Conservation (phyloP, 352 stramenopile species). For the Phytophthora idaei region DNA sequence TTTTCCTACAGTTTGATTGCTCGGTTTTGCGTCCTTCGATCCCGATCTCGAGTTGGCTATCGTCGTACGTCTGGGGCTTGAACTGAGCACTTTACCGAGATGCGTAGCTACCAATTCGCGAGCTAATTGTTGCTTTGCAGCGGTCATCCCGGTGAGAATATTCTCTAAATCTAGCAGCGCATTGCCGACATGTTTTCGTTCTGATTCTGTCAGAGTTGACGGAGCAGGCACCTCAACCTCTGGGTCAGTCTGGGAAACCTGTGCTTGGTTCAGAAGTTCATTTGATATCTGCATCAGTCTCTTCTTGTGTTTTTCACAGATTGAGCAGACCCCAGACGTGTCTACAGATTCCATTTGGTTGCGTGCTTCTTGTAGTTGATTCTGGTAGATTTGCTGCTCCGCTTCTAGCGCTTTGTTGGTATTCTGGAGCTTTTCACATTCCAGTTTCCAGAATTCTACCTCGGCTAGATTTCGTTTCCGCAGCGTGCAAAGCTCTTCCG, state of each 20-base stretch:
- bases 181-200: slow-evolving; percentile 42
- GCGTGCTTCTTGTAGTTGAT: slow-evolving; percentile 37
- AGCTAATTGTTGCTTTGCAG: slow-evolving; percentile 40
- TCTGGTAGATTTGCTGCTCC: slow-evolving; percentile 40
- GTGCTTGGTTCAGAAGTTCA: slow-evolving; percentile 32
- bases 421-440: slow-evolving; percentile 72
- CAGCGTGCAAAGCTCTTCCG: slow-evolving; percentile 69
- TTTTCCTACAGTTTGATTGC: slow-evolving; percentile 5
- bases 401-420: slow-evolving; percentile 43
- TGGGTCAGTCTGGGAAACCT: not conserved
- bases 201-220: slow-evolving; percentile 37
- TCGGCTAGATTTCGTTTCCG: slow-evolving; percentile 63
- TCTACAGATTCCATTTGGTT: slow-evolving; percentile 8
- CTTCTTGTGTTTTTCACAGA: slow-evolving; percentile 66
- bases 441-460: slow-evolving; percentile 70
- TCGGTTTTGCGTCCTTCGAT: not conserved
- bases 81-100: slow-evolving; percentile 10
- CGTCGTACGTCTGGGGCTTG: slow-evolving; percentile 2
- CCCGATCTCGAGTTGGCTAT: not conserved
- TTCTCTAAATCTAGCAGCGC: slow-evolving; percentile 59
- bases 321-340: slow-evolving; percentile 25
- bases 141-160: slow-evolving; percentile 44
- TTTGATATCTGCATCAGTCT: slow-evolving; percentile 55
- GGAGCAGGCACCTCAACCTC: slow-evolving; percentile 19
- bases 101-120: slow-evolving; percentile 35